Evolutionary conservation across 1,284 basidiomycete genomes (phyloP), one percentile per base, ranked within the genome.

Genomic region (Termitomyces sp.): DNA sequence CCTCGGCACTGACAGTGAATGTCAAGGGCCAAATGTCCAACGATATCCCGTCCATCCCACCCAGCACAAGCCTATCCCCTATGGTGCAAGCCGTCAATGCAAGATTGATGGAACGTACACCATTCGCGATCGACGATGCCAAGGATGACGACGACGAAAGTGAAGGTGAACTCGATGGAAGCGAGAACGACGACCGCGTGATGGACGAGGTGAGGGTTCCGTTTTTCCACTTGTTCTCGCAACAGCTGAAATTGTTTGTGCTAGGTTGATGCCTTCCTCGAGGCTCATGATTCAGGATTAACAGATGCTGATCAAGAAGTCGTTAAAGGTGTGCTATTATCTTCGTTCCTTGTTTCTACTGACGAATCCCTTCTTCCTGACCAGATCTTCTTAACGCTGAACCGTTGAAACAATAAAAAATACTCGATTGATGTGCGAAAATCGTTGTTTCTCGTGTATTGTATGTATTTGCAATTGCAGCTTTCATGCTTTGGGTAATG

Each of bases 71-170:
- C 13, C 75, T 80, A 51, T 79, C 80, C 34, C 80, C 85, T 7
- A 74, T 88, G 71, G 80, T 94, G 43, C 80, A 89, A 54, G 88
- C 86, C 1, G 90, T 90, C 21, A 90, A 86, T 57, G 86, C 89
- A 48, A 90, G 90, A 8, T 76, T 94, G 43, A 87, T 94, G 85
- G 90, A 95, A 66, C 77, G 94, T 47, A 92, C 91, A 36, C 87
- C 89, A 59, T 98, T 97, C 69, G 92, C 92, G 2, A 96, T 97
- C 62, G 94, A 98, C 66, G 91, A 94, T 68, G 91, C 87, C 3
- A 87, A 85, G 54, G 90, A 93, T 61, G 89, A 87, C 13, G 88
- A 91, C 44, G 88, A 86, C 21, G 83, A 85, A 46, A 86, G 83
- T 15, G 84, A 85, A 10, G 80, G 81, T 8, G 87, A 86, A 7